Conservation (phyloP, 2,329 filamentous ascomycete species). For the Domatiomyces catenatus region DNA sequence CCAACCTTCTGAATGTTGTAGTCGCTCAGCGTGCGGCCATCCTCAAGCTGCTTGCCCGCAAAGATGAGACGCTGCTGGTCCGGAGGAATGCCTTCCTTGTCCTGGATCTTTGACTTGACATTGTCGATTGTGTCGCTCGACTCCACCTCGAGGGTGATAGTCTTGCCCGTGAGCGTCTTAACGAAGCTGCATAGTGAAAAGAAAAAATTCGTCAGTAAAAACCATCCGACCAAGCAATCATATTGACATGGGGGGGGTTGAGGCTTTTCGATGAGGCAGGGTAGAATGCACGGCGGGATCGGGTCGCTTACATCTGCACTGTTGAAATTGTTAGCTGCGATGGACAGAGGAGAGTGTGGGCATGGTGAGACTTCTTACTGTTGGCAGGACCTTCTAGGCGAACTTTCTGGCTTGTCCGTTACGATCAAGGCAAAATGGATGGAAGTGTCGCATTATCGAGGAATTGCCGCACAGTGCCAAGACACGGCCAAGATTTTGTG, state of each 20-base stretch:
- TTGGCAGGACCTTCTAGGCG: constrained; percentile 13
- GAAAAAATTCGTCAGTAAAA: constrained; percentile 5
- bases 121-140: constrained; percentile 99
- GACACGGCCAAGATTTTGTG: not conserved
- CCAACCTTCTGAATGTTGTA: constrained; percentile 98
- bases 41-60: constrained; percentile 97
- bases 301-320: constrained; percentile 77
- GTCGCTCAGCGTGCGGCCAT: constrained; percentile 89
- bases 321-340: constrained; percentile 16
- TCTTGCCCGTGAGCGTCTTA: constrained; percentile 99
- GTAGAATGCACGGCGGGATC: constrained; percentile 12
- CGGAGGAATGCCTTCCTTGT: constrained; percentile 97
- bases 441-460: not conserved
- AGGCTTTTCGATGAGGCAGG: not conserved
- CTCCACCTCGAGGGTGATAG: constrained; percentile 99
- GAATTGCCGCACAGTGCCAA: not conserved
- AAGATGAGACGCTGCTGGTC: constrained; percentile 99
- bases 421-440: not conserved
- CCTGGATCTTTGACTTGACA: constrained; percentile 99
- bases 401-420: not conserved
- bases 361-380: constrained; percentile 7
- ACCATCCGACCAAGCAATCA: constrained; percentile 16
- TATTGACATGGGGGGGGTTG: too few species aligned
- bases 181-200: constrained; percentile 58
- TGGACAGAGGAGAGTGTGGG: not conserved